phyloP scores from a whole-genome alignment of 202 grass and related monocot species.

The Carex sylvatica region DNA sequence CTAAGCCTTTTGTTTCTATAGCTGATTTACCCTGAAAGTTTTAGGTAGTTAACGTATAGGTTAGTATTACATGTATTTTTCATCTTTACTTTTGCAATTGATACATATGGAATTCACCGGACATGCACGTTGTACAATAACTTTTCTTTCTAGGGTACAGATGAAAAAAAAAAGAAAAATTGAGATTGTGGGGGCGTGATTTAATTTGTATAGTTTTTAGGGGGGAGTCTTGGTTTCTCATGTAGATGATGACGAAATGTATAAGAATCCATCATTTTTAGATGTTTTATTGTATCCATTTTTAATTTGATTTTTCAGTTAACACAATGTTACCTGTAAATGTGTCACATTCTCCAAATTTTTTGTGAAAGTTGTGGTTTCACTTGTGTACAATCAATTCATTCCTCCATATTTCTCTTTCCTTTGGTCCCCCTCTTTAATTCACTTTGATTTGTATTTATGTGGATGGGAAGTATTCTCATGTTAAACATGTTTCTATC shows the following conservation, averaged over 20 bases:
- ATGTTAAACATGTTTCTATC: neutral
- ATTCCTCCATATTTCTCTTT: neutral
- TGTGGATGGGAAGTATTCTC: neutral
- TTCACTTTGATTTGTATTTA: neutral
- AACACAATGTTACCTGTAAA: slow-evolving; percentile 23
- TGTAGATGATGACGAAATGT: neutral
- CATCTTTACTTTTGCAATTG: neutral
- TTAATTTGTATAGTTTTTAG: slow-evolving; percentile 20
- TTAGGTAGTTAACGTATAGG: slow-evolving; percentile 4
- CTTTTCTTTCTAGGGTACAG: slow-evolving; percentile 22
- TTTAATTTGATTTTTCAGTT: slow-evolving; percentile 2
- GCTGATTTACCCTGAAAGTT: neutral
- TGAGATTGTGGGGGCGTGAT: neutral
- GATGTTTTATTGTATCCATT: slow-evolving; percentile 12
- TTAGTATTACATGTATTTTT: neutral
- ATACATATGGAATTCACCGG: neutral
- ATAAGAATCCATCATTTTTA: slow-evolving; percentile 1
- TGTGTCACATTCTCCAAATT: slow-evolving; percentile 11
- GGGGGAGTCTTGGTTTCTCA: neutral
- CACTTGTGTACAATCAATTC: neutral
- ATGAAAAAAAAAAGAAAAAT: slow-evolving; percentile 5
- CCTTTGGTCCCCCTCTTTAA: neutral
- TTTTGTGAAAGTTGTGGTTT: slow-evolving; percentile 8
- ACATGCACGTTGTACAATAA: neutral
- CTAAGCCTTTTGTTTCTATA: neutral